A percentile compares a stretch with the other conserved stretches of the same genome.
Conservation (phyloP, 2,329 filamentous ascomycete species). For the Lecanicillium sp. region DNA sequence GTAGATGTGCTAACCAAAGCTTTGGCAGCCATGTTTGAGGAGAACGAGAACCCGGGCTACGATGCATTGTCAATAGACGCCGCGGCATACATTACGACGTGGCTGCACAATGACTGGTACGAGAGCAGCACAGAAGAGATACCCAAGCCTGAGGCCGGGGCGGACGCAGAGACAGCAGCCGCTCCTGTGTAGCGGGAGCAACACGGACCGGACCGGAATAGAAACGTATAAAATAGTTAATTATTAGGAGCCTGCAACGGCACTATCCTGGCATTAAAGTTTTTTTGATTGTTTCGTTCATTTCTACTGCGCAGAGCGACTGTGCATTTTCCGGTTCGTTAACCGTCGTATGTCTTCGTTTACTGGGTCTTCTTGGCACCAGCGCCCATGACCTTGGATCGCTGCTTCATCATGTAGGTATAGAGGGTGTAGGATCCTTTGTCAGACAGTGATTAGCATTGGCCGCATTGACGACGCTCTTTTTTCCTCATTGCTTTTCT, state of each 20-base stretch:
- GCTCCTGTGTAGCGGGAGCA: neutral
- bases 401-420: conserved; percentile 90
- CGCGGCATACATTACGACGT: conserved; percentile 57
- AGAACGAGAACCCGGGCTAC: conserved; percentile 67
- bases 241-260: neutral
- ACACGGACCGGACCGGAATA: neutral
- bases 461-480: no score
- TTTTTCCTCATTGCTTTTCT: neutral
- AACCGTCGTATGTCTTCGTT: conserved; percentile 1
- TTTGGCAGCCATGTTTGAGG: conserved; percentile 62
- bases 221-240: neutral
- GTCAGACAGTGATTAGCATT: neutral
- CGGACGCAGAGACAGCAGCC: neutral
- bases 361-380: conserved; percentile 34
- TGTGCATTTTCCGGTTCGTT: neutral
- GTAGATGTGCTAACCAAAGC: conserved; percentile 11
- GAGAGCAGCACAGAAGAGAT: conserved; percentile 41
- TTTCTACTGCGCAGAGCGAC: neutral
- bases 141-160: conserved; percentile 19
- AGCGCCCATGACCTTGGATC: conserved; percentile 57
- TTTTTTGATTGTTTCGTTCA: neutral
- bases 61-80: conserved; percentile 60
- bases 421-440: conserved; percentile 73
- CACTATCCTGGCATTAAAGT: conserved; percentile 4
- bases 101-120: conserved; percentile 64